phyloP scores from a whole-genome alignment of 306 rosid genomes.

The Oxytropis ochrocephala region DNA sequence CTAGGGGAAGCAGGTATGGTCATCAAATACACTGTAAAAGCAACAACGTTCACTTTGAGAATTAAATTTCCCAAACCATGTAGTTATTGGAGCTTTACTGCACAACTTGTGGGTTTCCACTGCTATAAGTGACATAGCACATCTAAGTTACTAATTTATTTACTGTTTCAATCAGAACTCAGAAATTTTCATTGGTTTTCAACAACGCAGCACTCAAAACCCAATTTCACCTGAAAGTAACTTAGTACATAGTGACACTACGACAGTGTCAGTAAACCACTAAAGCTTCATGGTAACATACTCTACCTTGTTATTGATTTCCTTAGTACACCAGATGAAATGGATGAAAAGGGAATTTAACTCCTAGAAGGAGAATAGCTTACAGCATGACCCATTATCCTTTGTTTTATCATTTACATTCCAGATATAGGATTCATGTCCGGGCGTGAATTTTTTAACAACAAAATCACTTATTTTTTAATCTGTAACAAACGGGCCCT shows the following conservation, averaged over 20 bases:
- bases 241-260: not conserved
- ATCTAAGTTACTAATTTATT: not conserved
- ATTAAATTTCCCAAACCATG: not conserved
- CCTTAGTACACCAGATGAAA: not conserved
- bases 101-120: not conserved
- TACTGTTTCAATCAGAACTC: not conserved
- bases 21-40: not conserved
- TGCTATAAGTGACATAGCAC: not conserved
- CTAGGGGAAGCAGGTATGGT: not conserved
- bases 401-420: not conserved
- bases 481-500: no score
- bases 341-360: not conserved
- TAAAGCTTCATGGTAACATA: conserved; percentile 11
- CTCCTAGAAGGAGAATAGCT: not conserved
- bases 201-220: conserved; percentile 1
- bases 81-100: not conserved
- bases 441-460: no score
- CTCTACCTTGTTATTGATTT: not conserved
- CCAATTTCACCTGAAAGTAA: not conserved
- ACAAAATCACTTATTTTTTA: no score
- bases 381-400: not conserved
- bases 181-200: not conserved
- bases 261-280: not conserved
- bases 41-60: not conserved
- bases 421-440: not conserved